Evolutionary conservation across 176 grass and related monocot genomes (phyloP).

Genomic region (Zizania latifolia): DNA sequence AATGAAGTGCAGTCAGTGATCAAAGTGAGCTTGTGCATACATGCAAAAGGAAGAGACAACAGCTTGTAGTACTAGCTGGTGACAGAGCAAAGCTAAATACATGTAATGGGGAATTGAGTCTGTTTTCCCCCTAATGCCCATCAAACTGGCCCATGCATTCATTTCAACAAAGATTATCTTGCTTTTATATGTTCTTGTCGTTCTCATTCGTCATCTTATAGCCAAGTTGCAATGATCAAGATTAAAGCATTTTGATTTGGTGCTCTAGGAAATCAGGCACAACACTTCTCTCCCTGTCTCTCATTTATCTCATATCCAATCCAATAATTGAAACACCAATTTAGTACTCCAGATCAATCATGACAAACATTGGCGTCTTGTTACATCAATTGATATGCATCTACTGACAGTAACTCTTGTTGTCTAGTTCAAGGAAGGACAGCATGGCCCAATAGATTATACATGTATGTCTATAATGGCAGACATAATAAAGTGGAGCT

Average conservation of each 20-base stretch:
- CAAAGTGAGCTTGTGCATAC: not conserved
- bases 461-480: slow-evolving; percentile 33
- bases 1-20: not conserved
- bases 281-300: not conserved
- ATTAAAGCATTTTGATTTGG: not conserved
- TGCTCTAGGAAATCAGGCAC: slow-evolving; percentile 1
- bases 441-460: slow-evolving; percentile 30
- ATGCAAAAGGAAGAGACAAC: not conserved
- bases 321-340: slow-evolving; percentile 33
- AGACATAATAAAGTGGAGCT: slow-evolving; percentile 48
- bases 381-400: slow-evolving; percentile 1
- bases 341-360: slow-evolving; percentile 10
- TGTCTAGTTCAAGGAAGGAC: slow-evolving; percentile 11
- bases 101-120: not conserved
- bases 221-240: slow-evolving; percentile 1
- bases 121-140: not conserved
- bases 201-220: slow-evolving; percentile 21
- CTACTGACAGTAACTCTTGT: slow-evolving; percentile 14
- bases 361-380: slow-evolving; percentile 30
- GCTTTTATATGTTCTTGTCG: slow-evolving; percentile 8
- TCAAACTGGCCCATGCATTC: slow-evolving; percentile 26
- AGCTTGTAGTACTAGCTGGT: not conserved
- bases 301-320: slow-evolving; percentile 2
- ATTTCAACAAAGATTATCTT: slow-evolving; percentile 39
- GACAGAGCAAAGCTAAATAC: not conserved